These are phyloP conservation scores for Exsudoporus frostii DNA, from an alignment of 768 basidiomycete genomes.

Conservation along the genomic window DNA sequence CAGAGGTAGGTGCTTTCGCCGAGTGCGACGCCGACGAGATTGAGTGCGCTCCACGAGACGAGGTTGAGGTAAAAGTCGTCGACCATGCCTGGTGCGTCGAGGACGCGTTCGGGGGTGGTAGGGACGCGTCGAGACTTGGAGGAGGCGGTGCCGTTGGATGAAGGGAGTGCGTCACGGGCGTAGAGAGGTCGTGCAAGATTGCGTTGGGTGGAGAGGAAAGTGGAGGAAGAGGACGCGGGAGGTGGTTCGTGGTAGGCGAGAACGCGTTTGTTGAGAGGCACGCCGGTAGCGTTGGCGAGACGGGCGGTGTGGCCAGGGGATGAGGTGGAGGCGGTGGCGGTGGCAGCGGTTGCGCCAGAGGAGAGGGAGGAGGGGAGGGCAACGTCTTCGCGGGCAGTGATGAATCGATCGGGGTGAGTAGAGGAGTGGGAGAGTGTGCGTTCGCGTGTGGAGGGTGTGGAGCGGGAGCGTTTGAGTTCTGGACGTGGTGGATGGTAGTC, in stretches of 20 bases:
- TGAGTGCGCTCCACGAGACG: slow-evolving; percentile 82
- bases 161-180: slow-evolving; percentile 59
- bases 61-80: slow-evolving; percentile 99
- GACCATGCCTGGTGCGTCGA: slow-evolving; percentile 90
- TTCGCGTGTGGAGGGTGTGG: slow-evolving; percentile 57
- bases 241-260: slow-evolving; percentile 88
- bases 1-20: slow-evolving; percentile 88
- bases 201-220: slow-evolving; percentile 70
- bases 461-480: slow-evolving; percentile 69
- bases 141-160: slow-evolving; percentile 60
- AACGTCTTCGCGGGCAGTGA: slow-evolving; percentile 54
- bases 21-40: slow-evolving; percentile 87
- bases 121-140: slow-evolving; percentile 81
- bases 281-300: slow-evolving; percentile 70
- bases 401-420: slow-evolving; percentile 64
- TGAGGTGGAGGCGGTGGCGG: slow-evolving; percentile 38
- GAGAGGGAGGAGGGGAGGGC: slow-evolving; percentile 63
- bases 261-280: slow-evolving; percentile 76
- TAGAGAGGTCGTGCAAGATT: slow-evolving; percentile 76
- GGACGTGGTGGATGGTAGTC: slow-evolving; percentile 69
- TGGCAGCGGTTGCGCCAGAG: slow-evolving; percentile 47
- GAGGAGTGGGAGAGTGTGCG: slow-evolving; percentile 37
- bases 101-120: slow-evolving; percentile 84
- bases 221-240: slow-evolving; percentile 72
- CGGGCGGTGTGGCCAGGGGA: slow-evolving; percentile 81